Evolutionary conservation across 2,329 filamentous ascomycete species (phyloP), one percentile per base, ranked within the genome.

Genomic region (Chalara sp.): DNA sequence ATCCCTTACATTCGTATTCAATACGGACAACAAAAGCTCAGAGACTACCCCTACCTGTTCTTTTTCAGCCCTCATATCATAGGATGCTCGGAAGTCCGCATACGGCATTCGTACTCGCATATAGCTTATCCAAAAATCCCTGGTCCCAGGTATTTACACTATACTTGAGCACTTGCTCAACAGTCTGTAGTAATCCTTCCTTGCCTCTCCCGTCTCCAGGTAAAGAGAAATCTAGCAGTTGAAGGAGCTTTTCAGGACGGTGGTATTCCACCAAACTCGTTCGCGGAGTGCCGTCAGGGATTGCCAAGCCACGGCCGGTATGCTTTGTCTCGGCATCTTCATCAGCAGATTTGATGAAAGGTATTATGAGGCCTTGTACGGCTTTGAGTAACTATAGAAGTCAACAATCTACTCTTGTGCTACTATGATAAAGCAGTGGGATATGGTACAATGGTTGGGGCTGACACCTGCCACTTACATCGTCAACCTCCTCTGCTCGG

Each of bases 121-220:
- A 97, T 13, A 97, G 75, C 72, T 99, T 97, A 70, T 96, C 91
- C 63, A 97, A 71, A 69, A 97, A 99, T 8, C 92, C 92, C 69
- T 96, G 91, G 63, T 95, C 87, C 88, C 91, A 97, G n/a, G 92
- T 96, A 70, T 99, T 99, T 64, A 97, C 92, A 63, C 87, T 93
- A 68, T 95, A 90, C 56, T 80, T 76, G 41, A 97, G 75, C 21
- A 96, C 76, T 53, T 83, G 79, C 58, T 82, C 73, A 44, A 95
- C 77, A 3, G 81, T 80, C 33, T 81, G 76, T 31, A 96, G 72
- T 32, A 96, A 72, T 0, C 91, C 92, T 42, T 87, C 79, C 59
- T 86, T 86, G 1, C 84, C 86, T 55, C 71, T 72, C 6, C 80
- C 83, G 39, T 75, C 66, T 3, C 67, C 70, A 0, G 86, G 83